Evolutionary conservation across 345 rosid genomes (phyloP).

Genomic region (Abelmoschus esculentus): DNA sequence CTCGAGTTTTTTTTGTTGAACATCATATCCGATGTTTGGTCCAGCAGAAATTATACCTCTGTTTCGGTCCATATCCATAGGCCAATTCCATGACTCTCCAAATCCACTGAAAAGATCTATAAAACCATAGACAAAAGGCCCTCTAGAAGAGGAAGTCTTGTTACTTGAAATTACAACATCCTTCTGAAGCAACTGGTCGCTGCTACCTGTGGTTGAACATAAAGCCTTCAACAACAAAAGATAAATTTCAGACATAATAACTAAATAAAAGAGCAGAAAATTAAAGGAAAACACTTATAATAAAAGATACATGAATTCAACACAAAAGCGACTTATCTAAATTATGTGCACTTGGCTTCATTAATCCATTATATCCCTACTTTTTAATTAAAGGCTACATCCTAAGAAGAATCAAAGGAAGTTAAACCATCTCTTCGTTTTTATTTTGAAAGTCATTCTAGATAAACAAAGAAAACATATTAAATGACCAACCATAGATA

Average conservation of each 20-base stretch:
- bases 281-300: neutral
- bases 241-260: conserved; percentile 5
- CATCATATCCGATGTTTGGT: conserved; percentile 27
- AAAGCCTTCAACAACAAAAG: conserved; percentile 35
- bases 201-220: conserved; percentile 30
- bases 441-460: conserved; percentile 1
- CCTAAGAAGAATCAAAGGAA: neutral
- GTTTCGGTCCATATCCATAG: conserved; percentile 56
- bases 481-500: neutral
- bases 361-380: neutral
- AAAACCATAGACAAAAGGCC: conserved; percentile 77
- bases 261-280: no score
- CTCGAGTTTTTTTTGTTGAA: conserved; percentile 30
- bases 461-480: neutral
- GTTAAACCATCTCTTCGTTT: neutral
- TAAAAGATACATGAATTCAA: neutral
- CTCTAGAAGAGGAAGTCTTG: conserved; percentile 37
- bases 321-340: neutral
- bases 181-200: conserved; percentile 29
- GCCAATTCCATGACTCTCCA: conserved; percentile 79
- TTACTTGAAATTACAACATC: conserved; percentile 35
- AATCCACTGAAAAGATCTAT: conserved; percentile 78
- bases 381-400: neutral
- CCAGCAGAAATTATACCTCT: conserved; percentile 37
- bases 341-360: neutral